These are phyloP conservation scores for Metarhizium robertsii DNA, from an alignment of 2,329 filamentous ascomycete species.

Conservation along the genomic window DNA sequence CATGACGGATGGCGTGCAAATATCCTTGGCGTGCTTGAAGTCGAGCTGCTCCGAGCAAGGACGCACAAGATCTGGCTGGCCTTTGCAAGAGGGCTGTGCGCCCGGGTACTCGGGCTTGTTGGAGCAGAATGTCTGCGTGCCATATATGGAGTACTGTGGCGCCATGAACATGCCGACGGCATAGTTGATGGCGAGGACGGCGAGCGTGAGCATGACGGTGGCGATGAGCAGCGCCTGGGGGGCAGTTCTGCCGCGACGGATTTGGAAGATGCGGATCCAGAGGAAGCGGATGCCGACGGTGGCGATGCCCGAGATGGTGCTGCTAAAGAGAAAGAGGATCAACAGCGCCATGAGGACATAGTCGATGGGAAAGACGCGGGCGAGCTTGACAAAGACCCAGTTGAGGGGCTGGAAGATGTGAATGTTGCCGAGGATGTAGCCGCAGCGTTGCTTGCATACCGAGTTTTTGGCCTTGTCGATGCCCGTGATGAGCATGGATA, in stretches of 20 bases:
- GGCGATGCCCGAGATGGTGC: constrained; percentile 78
- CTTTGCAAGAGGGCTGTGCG: constrained; percentile 64
- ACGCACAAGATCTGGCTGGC: constrained; percentile 62
- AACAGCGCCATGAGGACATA: constrained; percentile 83
- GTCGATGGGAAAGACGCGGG: constrained; percentile 81
- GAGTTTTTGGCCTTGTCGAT: constrained; percentile 97
- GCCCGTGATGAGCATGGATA: constrained; percentile 88
- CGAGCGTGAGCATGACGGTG: constrained; percentile 82
- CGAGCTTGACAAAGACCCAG: constrained; percentile 67
- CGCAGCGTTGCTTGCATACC: constrained; percentile 79
- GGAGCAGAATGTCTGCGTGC: constrained; percentile 89
- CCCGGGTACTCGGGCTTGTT: constrained; percentile 53
- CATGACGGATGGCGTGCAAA: constrained; percentile 86
- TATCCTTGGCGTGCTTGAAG: constrained; percentile 60
- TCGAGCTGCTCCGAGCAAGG: constrained; percentile 72
- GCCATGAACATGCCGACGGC: constrained; percentile 87
- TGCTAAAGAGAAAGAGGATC: constrained; percentile 78
- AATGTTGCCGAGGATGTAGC: constrained; percentile 79
- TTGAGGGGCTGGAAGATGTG: constrained; percentile 95
- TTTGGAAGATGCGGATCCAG: constrained; percentile 88
- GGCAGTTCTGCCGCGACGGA: constrained; percentile 78
- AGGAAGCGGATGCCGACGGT: constrained; percentile 89
- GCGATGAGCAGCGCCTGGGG: constrained; percentile 88
- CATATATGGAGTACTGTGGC: constrained; percentile 89
- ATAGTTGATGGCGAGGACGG: constrained; percentile 88